Percentiles rank a stretch among this genome's conserved stretches.
Evolutionary conservation across 2,329 filamentous ascomycete species (phyloP).

Genomic region (Sporothrix protearum): DNA sequence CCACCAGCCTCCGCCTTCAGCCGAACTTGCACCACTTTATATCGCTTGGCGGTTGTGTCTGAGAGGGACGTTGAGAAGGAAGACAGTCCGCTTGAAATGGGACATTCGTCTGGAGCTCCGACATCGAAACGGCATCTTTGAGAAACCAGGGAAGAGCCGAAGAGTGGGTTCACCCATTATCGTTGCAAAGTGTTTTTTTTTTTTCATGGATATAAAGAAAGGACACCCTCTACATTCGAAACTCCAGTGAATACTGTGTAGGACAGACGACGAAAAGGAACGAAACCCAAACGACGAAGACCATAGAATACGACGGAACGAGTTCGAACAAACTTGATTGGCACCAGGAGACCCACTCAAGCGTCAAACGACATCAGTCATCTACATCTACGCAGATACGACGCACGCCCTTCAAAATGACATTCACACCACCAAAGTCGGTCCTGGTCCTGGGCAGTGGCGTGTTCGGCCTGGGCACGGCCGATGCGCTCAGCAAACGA

Average conservation of each 20-base stretch:
- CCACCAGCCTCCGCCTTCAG: too few relatives aligned
- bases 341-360: too few relatives aligned
- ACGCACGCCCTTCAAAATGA: conserved; percentile 19
- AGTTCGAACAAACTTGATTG: too few relatives aligned
- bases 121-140: background rate
- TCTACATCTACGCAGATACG: background rate
- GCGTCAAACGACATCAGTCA: background rate
- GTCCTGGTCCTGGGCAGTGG: conserved; percentile 69
- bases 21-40: background rate
- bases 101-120: background rate
- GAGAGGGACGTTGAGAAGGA: background rate
- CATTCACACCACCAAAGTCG: conserved; percentile 41
- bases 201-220: background rate
- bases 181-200: background rate
- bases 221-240: background rate
- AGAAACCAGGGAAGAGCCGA: background rate
- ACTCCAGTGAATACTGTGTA: background rate
- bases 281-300: background rate
- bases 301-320: background rate
- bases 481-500: conserved; percentile 65
- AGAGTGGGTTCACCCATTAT: background rate
- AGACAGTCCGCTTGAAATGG: background rate
- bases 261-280: too few relatives aligned
- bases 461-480: conserved; percentile 59
- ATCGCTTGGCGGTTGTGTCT: background rate